Percentiles rank a stretch among this genome's conserved stretches.
phyloP scores from a whole-genome alignment of 768 basidiomycete species.

The Termitomyces sp. region DNA sequence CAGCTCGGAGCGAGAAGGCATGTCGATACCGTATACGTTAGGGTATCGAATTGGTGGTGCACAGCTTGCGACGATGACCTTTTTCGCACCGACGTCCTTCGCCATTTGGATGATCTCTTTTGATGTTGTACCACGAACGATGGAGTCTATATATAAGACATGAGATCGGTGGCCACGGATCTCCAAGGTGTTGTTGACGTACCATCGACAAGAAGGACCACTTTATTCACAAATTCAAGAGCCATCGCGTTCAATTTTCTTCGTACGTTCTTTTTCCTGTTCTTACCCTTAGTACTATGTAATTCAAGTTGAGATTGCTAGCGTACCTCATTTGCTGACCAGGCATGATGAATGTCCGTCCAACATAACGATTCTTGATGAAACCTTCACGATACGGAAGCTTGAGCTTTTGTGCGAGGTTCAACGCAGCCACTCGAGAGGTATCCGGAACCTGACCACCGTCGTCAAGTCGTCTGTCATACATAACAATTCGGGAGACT shows the following conservation, averaged over 20 bases:
- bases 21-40: slow-evolving; percentile 99
- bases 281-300: neutral
- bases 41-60: slow-evolving; percentile 93
- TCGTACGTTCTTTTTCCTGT: slow-evolving; percentile 88
- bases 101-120: slow-evolving; percentile 99
- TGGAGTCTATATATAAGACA: slow-evolving; percentile 65
- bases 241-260: slow-evolving; percentile 98
- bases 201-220: slow-evolving; percentile 96
- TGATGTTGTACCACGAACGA: slow-evolving; percentile 97
- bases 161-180: neutral
- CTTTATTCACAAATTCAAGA: slow-evolving; percentile 88
- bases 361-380: slow-evolving; percentile 98
- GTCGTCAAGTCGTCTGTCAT: neutral
- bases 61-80: slow-evolving; percentile 94
- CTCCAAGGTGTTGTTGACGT: slow-evolving; percentile 13
- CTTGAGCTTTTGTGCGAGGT: slow-evolving; percentile 84
- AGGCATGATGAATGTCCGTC: slow-evolving; percentile 99
- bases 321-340: slow-evolving; percentile 88
- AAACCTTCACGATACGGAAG: slow-evolving; percentile 98
- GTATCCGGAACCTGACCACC: slow-evolving; percentile 83
- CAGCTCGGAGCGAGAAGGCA: slow-evolving; percentile 93
- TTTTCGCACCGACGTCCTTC: slow-evolving; percentile 95
- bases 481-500: slow-evolving; percentile 14
- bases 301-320: neutral
- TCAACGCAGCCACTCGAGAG: slow-evolving; percentile 91